Evolutionary conservation across 2,329 filamentous ascomycete species (phyloP).

Genomic region (Thelonectria discophora): DNA sequence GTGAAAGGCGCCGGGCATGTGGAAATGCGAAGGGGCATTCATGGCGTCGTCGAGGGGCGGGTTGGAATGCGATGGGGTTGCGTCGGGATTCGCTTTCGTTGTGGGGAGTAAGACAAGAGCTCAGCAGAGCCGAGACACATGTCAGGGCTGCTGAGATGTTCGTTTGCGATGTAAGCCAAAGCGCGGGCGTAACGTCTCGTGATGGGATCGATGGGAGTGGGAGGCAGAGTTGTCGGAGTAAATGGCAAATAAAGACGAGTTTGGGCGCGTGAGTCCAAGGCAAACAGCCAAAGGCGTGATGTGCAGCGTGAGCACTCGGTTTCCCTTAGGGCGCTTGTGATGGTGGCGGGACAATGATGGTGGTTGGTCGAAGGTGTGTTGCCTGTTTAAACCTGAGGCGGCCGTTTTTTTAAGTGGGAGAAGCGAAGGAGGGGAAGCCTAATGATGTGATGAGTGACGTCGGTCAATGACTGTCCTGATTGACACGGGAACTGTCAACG

Average conservation of each 20-base stretch:
- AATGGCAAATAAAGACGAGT: background rate
- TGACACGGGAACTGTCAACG: background rate
- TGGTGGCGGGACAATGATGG: slow-evolving; percentile 11
- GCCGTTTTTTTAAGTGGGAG: background rate
- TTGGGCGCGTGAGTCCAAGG: slow-evolving; percentile 11
- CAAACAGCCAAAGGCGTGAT: slow-evolving; percentile 1
- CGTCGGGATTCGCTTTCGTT: slow-evolving; percentile 20
- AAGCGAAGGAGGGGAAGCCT: no score
- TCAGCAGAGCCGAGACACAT: slow-evolving; percentile 44
- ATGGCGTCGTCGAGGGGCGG: slow-evolving; percentile 29
- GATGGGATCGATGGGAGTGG: background rate
- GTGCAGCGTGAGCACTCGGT: background rate
- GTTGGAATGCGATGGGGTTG: slow-evolving; percentile 17
- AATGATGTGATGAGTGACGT: no score
- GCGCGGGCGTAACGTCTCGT: background rate
- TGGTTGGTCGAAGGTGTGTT: slow-evolving; percentile 12
- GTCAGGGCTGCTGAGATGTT: slow-evolving; percentile 21
- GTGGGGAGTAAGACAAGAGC: slow-evolving; percentile 24
- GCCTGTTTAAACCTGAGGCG: background rate
- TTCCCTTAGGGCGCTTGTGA: slow-evolving; percentile 7
- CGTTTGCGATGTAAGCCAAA: slow-evolving; percentile 6
- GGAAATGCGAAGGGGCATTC: slow-evolving; percentile 46
- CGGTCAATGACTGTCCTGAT: background rate
- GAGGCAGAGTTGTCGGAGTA: background rate
- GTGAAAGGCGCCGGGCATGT: slow-evolving; percentile 49